A percentile compares a stretch with the other conserved stretches of the same genome.
These are phyloP conservation scores for Microsporum audouinii DNA, from an alignment of 2,329 filamentous ascomycete species.

Conservation along the genomic window DNA sequence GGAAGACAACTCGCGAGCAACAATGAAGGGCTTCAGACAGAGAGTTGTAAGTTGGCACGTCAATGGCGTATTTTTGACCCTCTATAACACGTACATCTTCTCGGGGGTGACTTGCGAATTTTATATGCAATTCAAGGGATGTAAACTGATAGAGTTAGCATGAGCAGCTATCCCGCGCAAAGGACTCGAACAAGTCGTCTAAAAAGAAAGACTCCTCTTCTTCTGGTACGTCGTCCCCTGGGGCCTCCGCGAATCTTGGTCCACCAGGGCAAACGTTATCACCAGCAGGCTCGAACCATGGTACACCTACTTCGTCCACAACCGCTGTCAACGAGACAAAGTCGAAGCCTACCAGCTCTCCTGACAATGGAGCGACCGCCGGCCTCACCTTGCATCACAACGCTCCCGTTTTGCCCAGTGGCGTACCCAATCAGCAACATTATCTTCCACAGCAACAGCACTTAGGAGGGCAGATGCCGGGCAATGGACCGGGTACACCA, in stretches of 20 bases:
- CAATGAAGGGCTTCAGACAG: constrained; percentile 96
- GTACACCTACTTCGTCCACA: constrained; percentile 78
- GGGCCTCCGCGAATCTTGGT: constrained; percentile 34
- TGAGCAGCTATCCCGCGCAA: constrained; percentile 81
- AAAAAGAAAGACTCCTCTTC: constrained; percentile 49
- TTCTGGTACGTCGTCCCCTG: constrained; percentile 65
- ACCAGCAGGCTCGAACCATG: constrained; percentile 49
- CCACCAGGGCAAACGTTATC: constrained; percentile 37
- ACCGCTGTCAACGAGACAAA: constrained; percentile 75
- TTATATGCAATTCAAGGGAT: constrained; percentile 3
- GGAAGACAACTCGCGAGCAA: constrained; percentile 32
- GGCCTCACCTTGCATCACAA: constrained; percentile 18
- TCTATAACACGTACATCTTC: constrained; percentile 13
- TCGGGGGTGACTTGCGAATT: constrained; percentile 14
- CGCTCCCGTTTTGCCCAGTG: constrained; percentile 20
- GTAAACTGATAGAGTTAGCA: constrained; percentile 39
- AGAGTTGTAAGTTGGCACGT: constrained; percentile 65
- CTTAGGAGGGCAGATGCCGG: constrained; percentile 26
- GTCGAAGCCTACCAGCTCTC: constrained; percentile 55
- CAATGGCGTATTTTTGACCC: constrained; percentile 9
- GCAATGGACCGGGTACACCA: constrained; percentile 49
- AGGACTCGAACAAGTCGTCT: constrained; percentile 72
- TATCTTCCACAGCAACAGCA: constrained; percentile 26
- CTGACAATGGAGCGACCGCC: constrained; percentile 25
- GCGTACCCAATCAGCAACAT: constrained; percentile 27